These are phyloP conservation scores for Trichoderma citrinoviride DNA, from an alignment of 2,329 filamentous ascomycete species.

Conservation along the genomic window DNA sequence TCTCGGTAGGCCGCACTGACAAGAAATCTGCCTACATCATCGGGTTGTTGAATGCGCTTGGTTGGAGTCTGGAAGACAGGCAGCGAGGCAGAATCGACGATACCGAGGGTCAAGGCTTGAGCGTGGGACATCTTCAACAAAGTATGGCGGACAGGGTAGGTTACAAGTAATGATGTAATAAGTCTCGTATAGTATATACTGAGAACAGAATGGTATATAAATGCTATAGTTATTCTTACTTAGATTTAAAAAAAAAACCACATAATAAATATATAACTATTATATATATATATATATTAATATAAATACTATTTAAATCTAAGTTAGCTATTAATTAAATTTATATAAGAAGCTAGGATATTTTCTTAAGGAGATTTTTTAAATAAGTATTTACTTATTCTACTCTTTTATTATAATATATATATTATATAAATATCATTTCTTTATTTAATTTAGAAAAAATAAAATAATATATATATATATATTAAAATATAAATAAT, in stretches of 20 bases:
- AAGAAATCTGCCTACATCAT: constrained; percentile 79
- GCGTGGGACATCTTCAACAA: neutral
- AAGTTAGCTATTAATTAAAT: too few species aligned
- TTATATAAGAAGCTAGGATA: too few species aligned
- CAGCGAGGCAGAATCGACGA: constrained; percentile 48
- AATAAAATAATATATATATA: neutral
- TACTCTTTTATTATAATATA: neutral
- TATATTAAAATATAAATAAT: neutral
- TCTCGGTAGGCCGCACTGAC: constrained; percentile 80
- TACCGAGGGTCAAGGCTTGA: constrained; percentile 35
- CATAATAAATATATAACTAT: too few species aligned
- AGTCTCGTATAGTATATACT: too few species aligned
- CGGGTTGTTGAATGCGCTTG: constrained; percentile 82
- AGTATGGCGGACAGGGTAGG: too few species aligned
- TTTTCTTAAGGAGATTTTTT: too few species aligned
- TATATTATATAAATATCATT: neutral
- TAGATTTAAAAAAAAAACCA: too few species aligned
- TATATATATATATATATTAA: neutral
- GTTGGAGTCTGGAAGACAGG: constrained; percentile 63
- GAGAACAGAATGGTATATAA: neutral
- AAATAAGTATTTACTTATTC: too few species aligned
- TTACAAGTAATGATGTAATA: too few species aligned
- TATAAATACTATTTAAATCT: neutral
- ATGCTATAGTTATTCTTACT: too few species aligned
- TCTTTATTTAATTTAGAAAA: too few species aligned